Conservation (phyloP, 1,284 basidiomycete species). For the Leccinum subspadiceum region DNA sequence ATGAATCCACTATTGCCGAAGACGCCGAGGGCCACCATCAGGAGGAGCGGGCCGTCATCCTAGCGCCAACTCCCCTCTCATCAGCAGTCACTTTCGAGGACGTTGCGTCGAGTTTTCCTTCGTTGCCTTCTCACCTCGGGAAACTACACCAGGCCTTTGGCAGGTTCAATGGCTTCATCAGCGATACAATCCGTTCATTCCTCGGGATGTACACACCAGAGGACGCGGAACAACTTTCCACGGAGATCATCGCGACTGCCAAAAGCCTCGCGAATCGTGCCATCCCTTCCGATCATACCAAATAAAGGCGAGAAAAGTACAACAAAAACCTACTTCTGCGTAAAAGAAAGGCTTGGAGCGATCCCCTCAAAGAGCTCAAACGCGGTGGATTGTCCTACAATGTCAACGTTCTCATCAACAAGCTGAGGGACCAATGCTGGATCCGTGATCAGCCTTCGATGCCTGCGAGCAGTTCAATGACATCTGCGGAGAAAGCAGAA, state of each 20-base stretch:
- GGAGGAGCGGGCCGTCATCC: conserved; percentile 15
- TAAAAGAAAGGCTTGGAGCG: conserved; percentile 91
- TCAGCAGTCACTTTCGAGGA: conserved; percentile 4
- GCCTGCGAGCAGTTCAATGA: conserved; percentile 17
- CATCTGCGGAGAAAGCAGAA: conserved; percentile 47
- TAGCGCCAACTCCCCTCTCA: conserved; percentile 7
- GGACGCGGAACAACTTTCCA: conserved; percentile 62
- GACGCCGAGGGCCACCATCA: conserved; percentile 33
- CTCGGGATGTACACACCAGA: conserved; percentile 40
- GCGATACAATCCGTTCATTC: conserved; percentile 41
- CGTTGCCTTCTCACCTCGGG: conserved; percentile 22
- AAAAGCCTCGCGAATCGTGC: conserved; percentile 59
- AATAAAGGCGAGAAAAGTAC: conserved; percentile 69
- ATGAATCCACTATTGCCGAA: conserved; percentile 38
- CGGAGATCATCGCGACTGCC: conserved; percentile 71
- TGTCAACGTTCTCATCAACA: conserved; percentile 59
- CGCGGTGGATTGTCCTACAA: conserved; percentile 74
- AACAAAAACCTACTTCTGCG: conserved; percentile 77
- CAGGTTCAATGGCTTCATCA: conserved; percentile 48
- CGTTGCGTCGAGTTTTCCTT: conserved; percentile 3
- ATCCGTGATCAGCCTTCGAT: conserved; percentile 61
- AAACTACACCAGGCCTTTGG: conserved; percentile 45
- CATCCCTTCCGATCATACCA: conserved; percentile 44
- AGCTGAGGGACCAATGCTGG: conserved; percentile 65
- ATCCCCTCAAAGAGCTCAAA: conserved; percentile 88